Base-by-base conservation (phyloP, 768 basidiomycete species). In the Mrakia frigida region DNA sequence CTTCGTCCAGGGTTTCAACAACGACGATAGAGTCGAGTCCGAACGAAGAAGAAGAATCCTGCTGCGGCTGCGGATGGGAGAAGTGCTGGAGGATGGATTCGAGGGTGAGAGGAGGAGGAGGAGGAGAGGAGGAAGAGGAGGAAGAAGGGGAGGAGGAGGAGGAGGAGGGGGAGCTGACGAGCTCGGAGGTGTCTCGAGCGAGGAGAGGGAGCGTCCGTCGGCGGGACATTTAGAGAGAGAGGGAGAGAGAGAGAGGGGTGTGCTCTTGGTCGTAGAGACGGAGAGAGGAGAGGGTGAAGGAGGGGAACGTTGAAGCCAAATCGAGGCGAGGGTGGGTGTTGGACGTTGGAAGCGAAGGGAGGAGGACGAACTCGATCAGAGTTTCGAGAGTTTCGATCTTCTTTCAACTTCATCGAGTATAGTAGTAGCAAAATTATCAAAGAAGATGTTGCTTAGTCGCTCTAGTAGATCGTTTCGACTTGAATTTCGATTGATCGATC, bases 91-190 rank as follows among this genome's bases (percentile, higher is more conserved):
- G 37, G 65, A 68, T 39, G 35, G 35, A 10, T 25, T 68, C 37
- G 37, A 68, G 39, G 14, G 65, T 39, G 6, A 68, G 23, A 0
- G 65, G 37, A 11, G 65, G 46, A 50, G 18, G 65, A 11, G 37
- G 35, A 13, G 65, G 11, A 37, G 65, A 67, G 35, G 65, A 35
- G 37, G 65, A 35, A 21, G 63, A 41, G 63, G 33, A 35, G 33
- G 63, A 35, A n/a, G n/a, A n/a, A n/a, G n/a, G n/a, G n/a, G n/a
- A n/a, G n/a, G n/a, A 23, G 65, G 65, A 67, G 35, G 65, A 35
- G 37, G 65, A 35, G 35, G 63, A 41, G 63, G 33, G 18, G 33
- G 63, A 35, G 63, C 63, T 67, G 63, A 67, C 63, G 65, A 43
- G 39, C 11, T 6, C 3, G 65, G 18, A 18, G 3, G 18, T 1